A percentile compares a stretch with the other conserved stretches of the same genome.
These are phyloP conservation scores for Eucalyptus albens DNA, from an alignment of 345 rosid species.

Conservation along the genomic window DNA sequence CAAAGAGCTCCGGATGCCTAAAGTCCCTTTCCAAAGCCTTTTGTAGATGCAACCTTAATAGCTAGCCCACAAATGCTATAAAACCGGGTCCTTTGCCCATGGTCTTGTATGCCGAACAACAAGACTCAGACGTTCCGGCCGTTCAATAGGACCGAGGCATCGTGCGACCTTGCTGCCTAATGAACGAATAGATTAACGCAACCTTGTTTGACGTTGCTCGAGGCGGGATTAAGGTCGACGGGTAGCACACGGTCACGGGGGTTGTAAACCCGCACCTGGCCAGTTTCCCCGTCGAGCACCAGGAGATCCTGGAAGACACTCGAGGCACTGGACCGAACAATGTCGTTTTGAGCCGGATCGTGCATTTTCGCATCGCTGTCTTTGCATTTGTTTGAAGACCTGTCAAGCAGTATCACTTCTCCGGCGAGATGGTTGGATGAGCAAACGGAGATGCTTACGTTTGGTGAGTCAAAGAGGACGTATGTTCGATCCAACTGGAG, in stretches of 20 bases:
- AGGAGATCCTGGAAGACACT: not conserved
- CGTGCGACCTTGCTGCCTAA: not conserved
- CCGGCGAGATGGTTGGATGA: not conserved
- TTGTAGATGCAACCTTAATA: not conserved
- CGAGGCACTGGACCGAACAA: not conserved
- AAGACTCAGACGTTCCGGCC: not conserved
- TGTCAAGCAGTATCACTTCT: not conserved
- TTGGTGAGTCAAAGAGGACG: not conserved
- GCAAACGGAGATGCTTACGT: not conserved
- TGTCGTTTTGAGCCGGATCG: not conserved
- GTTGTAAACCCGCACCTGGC: not conserved
- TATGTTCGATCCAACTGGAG: not conserved
- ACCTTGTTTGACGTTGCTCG: not conserved
- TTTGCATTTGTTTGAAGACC: not conserved
- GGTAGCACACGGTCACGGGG: not conserved
- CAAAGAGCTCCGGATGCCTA: too few species aligned
- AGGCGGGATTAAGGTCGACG: not conserved
- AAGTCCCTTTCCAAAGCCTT: too few species aligned
- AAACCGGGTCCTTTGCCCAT: not conserved
- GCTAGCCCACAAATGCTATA: not conserved
- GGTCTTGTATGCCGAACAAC: not conserved
- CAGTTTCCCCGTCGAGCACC: not conserved
- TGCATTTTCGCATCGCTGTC: not conserved
- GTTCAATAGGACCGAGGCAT: not conserved
- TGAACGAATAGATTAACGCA: not conserved